phyloP scores from a whole-genome alignment of 768 basidiomycete species.

The Termitomyces eurrhizus region DNA sequence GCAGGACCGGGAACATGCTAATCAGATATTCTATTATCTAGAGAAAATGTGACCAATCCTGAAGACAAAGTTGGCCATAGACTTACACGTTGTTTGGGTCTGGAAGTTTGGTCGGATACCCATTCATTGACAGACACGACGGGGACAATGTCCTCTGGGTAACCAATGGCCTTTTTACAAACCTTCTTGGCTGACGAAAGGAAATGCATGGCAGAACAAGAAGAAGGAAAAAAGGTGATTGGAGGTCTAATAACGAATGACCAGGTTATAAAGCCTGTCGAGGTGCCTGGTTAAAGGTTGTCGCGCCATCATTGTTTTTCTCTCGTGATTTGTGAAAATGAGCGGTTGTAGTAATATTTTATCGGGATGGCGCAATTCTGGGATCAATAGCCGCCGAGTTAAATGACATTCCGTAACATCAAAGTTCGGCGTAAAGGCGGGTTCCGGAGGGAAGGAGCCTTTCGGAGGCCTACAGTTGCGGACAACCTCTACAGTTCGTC shows the following conservation, averaged over 20 bases:
- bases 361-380: slow-evolving; percentile 23
- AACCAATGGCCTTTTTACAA: slow-evolving; percentile 55
- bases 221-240: not conserved
- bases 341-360: slow-evolving; percentile 23
- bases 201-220: slow-evolving; percentile 13
- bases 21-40: slow-evolving; percentile 65
- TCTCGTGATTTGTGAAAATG: slow-evolving; percentile 9
- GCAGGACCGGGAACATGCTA: slow-evolving; percentile 78
- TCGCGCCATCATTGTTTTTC: slow-evolving; percentile 12
- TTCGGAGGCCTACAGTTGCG: too few species aligned
- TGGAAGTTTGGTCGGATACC: slow-evolving; percentile 31
- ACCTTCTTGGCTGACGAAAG: slow-evolving; percentile 36
- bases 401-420: not conserved
- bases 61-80: not conserved
- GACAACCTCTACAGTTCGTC: too few species aligned
- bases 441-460: too few species aligned
- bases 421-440: too few species aligned
- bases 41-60: slow-evolving; percentile 6
- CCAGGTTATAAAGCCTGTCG: not conserved
- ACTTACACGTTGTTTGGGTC: slow-evolving; percentile 52
- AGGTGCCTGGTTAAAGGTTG: not conserved
- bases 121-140: slow-evolving; percentile 59
- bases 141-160: slow-evolving; percentile 58
- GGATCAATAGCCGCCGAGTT: slow-evolving; percentile 8
- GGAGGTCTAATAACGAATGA: not conserved